These are phyloP conservation scores for Kurtzmaniella cleridarum DNA, from an alignment of 805 yeast species.

Conservation along the genomic window DNA sequence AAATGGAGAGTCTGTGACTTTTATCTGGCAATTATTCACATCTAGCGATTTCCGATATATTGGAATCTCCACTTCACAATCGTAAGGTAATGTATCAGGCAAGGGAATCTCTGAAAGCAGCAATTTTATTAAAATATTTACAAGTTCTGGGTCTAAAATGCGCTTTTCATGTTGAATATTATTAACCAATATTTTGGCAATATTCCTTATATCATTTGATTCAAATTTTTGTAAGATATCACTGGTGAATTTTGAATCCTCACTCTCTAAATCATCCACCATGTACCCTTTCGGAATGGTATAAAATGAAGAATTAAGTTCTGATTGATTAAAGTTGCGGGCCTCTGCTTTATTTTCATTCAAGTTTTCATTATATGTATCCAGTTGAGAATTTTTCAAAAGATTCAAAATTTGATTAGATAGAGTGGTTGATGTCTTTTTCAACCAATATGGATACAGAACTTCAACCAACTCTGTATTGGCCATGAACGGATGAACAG, in stretches of 20 bases:
- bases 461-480: constrained; percentile 2
- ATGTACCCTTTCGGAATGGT: too few species aligned
- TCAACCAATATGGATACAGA: constrained; percentile 3
- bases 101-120: constrained; percentile 3
- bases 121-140: constrained; percentile 2
- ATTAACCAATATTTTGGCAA: too few species aligned
- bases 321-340: too few species aligned
- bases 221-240: too few species aligned
- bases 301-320: too few species aligned
- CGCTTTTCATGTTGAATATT: neutral
- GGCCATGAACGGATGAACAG: constrained; percentile 4
- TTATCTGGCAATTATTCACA: neutral
- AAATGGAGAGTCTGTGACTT: constrained; percentile 1
- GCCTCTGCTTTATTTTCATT: too few species aligned
- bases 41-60: neutral
- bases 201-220: too few species aligned
- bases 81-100: constrained; percentile 1
- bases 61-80: constrained; percentile 2
- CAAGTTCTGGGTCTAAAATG: constrained; percentile 3
- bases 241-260: too few species aligned
- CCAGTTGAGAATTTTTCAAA: neutral
- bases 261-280: too few species aligned
- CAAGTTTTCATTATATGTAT: too few species aligned
- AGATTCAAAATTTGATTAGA: neutral
- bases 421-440: constrained; percentile 1